A percentile compares a stretch with the other conserved stretches of the same genome.
Evolutionary conservation across 2,329 filamentous ascomycete species (phyloP).

Genomic region (Colletotrichum siamense): DNA sequence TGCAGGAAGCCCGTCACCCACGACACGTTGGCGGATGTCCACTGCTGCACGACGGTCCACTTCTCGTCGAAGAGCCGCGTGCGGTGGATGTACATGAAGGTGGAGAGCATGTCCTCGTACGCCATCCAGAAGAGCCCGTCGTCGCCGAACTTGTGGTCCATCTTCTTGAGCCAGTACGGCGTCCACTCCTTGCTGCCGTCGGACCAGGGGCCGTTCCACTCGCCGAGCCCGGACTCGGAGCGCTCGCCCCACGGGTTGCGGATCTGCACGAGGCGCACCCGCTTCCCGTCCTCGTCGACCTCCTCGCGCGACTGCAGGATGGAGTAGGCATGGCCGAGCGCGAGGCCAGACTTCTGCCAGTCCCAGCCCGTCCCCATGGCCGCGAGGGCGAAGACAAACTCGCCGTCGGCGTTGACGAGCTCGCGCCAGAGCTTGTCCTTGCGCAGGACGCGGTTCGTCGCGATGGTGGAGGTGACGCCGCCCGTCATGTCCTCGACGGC

Average conservation of each 20-base stretch:
- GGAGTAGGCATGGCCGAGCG: conserved; percentile 55
- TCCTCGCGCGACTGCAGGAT: conserved; percentile 53
- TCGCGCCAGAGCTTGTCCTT: conserved; percentile 76
- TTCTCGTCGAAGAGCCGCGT: conserved; percentile 60
- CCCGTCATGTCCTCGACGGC: conserved; percentile 57
- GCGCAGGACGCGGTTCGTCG: conserved; percentile 63
- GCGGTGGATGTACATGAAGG: conserved; percentile 63
- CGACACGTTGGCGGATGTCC: conserved; percentile 47
- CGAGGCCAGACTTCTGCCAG: conserved; percentile 42
- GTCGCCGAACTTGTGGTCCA: conserved; percentile 77
- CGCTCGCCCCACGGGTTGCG: conserved; percentile 75
- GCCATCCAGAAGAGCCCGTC: conserved; percentile 72
- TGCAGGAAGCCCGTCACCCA: conserved; percentile 52
- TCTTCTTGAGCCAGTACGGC: conserved; percentile 74
- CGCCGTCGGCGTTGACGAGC: conserved; percentile 68
- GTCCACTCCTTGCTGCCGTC: conserved; percentile 88
- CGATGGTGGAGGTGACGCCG: conserved; percentile 61
- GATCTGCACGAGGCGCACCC: conserved; percentile 46
- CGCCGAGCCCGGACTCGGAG: conserved; percentile 42
- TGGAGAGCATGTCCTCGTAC: conserved; percentile 63
- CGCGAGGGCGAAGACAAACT: conserved; percentile 65
- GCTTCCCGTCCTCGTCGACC: conserved; percentile 43
- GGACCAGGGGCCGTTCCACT: conserved; percentile 77
- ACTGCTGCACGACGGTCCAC: conserved; percentile 51
- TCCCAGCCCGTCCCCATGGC: conserved; percentile 34